Base-by-base conservation (phyloP, 441 rosid species). In the Adansonia rubrostipa region DNA sequence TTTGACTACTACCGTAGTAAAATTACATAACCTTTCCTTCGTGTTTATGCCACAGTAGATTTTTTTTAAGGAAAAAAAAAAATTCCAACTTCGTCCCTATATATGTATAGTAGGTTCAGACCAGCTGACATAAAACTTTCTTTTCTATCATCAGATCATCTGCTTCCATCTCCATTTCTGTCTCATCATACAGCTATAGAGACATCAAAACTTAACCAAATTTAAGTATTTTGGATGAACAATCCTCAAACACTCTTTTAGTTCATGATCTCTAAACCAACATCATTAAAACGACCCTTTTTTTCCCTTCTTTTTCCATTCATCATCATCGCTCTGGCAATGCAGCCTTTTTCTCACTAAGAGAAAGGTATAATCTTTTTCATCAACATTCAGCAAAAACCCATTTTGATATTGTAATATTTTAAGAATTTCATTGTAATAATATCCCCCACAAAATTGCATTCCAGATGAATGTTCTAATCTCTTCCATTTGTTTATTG, bases 401-500 rank as follows among this genome's bases (percentile, higher is more conserved):
- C 40, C 9, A 4, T 47, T 9, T 62, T 62, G 33, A 60, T 7
- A 58, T 5, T 19, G 24, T 2, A 58, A 47, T 3, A 24, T 8
- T 42, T 15, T 22, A 42, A 42, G 45, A 0, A 57, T 8, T 19
- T 20, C 11, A 0, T 17, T n/a, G 0, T 42, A 42, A 6, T 42
- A 42, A 36, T 36, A 36, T 0, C 40, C 5, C 40, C 28, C 2
- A 0, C 10, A 67, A 67, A 45, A 0, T 14, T 62, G 14, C 14
- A 61, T 44, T 79, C 67, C 15, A 44, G 62, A 84, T 84, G 87
- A 74, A 81, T 80, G 2, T 13, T 62, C 67, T 17, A 5, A n/a
- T 68, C 64, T 72, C n/a, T n/a, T 71, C 69, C 33, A 17, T 45
- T 58, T 57, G 83, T 70, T 22, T 80, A 0, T 80, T 89, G 65